These are phyloP conservation scores for Funneliformis geosporum DNA, from an alignment of 192 early-diverging fungal genomes.

Conservation along the genomic window DNA sequence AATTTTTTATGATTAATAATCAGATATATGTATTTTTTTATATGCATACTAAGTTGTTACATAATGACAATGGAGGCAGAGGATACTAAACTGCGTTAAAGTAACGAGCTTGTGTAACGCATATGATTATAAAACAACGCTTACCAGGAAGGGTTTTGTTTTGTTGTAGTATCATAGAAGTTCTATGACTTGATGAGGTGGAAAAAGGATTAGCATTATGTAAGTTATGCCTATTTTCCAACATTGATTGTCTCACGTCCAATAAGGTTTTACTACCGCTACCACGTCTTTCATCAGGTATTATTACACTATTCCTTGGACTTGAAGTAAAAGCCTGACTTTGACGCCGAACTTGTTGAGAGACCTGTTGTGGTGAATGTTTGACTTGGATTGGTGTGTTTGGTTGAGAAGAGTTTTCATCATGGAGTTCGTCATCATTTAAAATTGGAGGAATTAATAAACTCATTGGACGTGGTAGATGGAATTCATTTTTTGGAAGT, in stretches of 20 bases:
- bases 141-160: neutral
- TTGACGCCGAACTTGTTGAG: neutral
- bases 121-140: no score
- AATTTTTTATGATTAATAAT: no score
- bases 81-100: no score
- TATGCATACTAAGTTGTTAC: no score
- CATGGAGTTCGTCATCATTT: neutral
- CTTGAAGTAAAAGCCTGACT: neutral
- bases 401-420: neutral
- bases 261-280: slow-evolving; percentile 11
- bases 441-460: slow-evolving; percentile 5
- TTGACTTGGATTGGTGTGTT: neutral
- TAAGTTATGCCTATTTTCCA: slow-evolving; percentile 1
- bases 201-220: neutral
- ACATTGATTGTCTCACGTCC: slow-evolving; percentile 24
- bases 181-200: slow-evolving; percentile 20
- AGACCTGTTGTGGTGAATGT: neutral
- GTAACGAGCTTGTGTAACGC: neutral
- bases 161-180: slow-evolving; percentile 25
- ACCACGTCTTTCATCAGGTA: neutral
- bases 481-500: no score
- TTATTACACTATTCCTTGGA: neutral
- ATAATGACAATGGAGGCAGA: no score
- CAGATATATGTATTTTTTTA: no score
- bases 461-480: neutral